phyloP scores from a whole-genome alignment of 805 yeast species.

The Candida nemodendra region DNA sequence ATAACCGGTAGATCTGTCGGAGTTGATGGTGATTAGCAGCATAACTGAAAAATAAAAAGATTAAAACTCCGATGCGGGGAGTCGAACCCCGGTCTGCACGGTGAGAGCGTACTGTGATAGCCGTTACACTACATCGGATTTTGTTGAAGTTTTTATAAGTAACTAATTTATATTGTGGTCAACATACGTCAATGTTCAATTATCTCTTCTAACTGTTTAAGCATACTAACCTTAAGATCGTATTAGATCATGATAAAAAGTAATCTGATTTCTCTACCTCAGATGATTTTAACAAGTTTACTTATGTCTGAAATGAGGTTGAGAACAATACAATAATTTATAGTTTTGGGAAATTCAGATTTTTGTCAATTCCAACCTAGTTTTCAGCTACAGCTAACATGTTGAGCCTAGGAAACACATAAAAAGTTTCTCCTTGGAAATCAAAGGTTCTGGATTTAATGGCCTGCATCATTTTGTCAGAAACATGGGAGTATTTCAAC shows the following conservation, averaged over 20 bases:
- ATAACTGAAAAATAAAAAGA: slow-evolving; percentile 6
- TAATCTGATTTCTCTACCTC: too few species aligned
- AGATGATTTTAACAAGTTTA: too few species aligned
- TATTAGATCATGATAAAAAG: too few species aligned
- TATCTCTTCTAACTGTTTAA: too few species aligned
- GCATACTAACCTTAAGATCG: too few species aligned
- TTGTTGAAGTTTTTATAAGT: slow-evolving; percentile 1
- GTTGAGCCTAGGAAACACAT: slow-evolving; percentile 1
- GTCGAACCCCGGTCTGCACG: slow-evolving; percentile 42
- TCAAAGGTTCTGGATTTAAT: background rate
- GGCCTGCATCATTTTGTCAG: background rate
- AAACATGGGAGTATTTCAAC: slow-evolving; percentile 1
- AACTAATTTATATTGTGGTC: too few species aligned
- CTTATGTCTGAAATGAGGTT: too few species aligned
- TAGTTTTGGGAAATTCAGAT: too few species aligned
- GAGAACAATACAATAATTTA: background rate
- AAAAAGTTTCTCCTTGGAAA: background rate
- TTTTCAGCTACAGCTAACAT: slow-evolving; percentile 1
- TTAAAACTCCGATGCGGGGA: slow-evolving; percentile 39
- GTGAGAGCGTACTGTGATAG: slow-evolving; percentile 42
- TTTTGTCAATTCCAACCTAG: too few species aligned
- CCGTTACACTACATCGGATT: slow-evolving; percentile 41
- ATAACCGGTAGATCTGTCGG: too few species aligned
- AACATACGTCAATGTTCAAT: too few species aligned
- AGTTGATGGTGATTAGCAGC: background rate